Base-by-base conservation (phyloP, 192 early-diverging fungal species). In the Piromyces sp. region DNA sequence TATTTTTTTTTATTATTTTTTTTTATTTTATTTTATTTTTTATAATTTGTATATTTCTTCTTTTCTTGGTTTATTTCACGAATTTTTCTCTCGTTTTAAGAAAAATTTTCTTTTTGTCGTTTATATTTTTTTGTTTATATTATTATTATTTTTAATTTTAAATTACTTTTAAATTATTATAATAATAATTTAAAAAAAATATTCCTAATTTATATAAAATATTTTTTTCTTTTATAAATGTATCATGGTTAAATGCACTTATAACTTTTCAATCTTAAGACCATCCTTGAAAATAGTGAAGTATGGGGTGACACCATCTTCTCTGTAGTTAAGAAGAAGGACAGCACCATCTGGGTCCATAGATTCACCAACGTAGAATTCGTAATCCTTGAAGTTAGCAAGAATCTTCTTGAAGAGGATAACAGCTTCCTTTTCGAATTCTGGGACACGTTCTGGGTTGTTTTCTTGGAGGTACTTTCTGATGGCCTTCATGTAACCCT, bases 251-350 rank as follows among this genome's bases (percentile, higher is more conserved):
- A 68, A 22, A 68, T 26, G 51, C 22, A 68, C 22, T 19, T 68
- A 89, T 82, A 95, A 87, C 92, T 97, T 97, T 88, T 89, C 84
- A 80, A 85, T 83, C 86, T 88, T 90, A 83, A 97, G 88, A 86
- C 94, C 95, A 85, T 95, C 92, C 89, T 92, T 95, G 92, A 95
- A 95, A 90, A 95, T 93, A 81, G 93, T 93, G 84, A 97, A 90
- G 92, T 88, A 97, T 81, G 96, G 96, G 33, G 96, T 96, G 83
- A 91, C 86, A 30, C 95, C 95, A 88, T 97, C 95, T 87, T 95
- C 94, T 80, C 95, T 94, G 93, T 96, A 95, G 94, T 96, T 97
- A 81, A 97, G 92, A 79, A 96, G 89, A 86, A 90, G 90, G 79
- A 96, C 88, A 90, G 93, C 94, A 82, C 93, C 94, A 79, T 95